Base-by-base conservation (phyloP, 2,329 filamentous ascomycete species). In the Cordyceps farinosa region DNA sequence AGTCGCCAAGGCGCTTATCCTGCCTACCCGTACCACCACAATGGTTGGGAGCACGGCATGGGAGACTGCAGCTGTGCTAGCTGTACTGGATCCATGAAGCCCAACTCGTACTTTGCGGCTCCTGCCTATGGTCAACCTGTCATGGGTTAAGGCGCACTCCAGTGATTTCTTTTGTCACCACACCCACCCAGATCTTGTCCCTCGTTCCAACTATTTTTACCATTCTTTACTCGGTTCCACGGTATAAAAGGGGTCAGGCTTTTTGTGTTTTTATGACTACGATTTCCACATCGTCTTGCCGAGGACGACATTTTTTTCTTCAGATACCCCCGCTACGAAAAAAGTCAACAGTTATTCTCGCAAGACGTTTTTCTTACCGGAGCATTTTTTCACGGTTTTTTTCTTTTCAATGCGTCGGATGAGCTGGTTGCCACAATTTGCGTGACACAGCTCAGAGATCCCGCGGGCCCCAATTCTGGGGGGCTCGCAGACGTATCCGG, bases 101-200 rank as follows among this genome's bases (percentile, higher is more conserved):
- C 79, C 13, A 69, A 74, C 4, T 71, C 77, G 0, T 85, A 84
- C 71, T 82, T 85, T 65, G 72, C 76, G 55, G 69, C 77, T 29
- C 79, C 82, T 60, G 74, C 72, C 48, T 86, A 84, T 62, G 78
- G 80, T 34, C 84, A 86, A 70, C 75, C 84, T 15, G 84, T 86
- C 17, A 80, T 85, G 72, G 83, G 84, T 60, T 84, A 70, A 77
- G 61, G 65, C 65, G 56, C 62, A 68, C 65, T 62, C 67, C 64
- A 66, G 68, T 68, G 65, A 65, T 68, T 68, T 66, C 63, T 66
- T 61, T 67, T 65, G 59, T 62, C 56, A 29, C 38, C 27, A 40
- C 32, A 65, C 63, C 58, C 52, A 53, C 55, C 27, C 40, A n/a
- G 38, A 61, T 47, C 40, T 58, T 66, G 61, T 66, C 69, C 71